Conservation (phyloP, 2,329 filamentous ascomycete species). For the Emergomyces pasteurianus region DNA sequence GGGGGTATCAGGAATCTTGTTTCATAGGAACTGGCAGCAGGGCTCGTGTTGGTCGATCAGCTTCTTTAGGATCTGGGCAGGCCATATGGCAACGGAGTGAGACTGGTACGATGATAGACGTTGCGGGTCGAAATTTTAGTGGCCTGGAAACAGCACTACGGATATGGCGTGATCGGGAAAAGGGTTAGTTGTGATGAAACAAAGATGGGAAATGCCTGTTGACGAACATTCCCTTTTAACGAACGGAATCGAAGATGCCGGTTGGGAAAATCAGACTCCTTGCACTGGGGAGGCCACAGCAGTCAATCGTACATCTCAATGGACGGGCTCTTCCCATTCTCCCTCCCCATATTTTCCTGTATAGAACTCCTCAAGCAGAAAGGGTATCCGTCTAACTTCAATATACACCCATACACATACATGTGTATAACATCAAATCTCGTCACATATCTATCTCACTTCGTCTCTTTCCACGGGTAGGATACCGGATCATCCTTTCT, state of each 20-base stretch:
- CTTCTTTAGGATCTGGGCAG: no score
- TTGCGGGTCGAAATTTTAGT: no score
- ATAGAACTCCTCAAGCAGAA: not conserved
- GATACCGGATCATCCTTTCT: slow-evolving; percentile 67
- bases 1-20: not conserved
- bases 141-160: no score
- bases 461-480: slow-evolving; percentile 47
- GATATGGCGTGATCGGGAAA: no score
- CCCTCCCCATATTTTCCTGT: slow-evolving; percentile 2
- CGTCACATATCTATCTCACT: not conserved
- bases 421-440: not conserved
- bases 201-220: not conserved
- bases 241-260: not conserved
- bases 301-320: not conserved
- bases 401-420: not conserved
- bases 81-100: no score
- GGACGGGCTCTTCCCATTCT: slow-evolving; percentile 7
- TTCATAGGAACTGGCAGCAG: not conserved
- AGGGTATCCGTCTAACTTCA: not conserved
- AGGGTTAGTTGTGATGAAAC: no score
- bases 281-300: no score
- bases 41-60: no score
- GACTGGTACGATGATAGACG: no score
- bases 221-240: not conserved
- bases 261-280: no score